These are phyloP conservation scores for Aspergillus aculeatinus DNA, from an alignment of 2,329 filamentous ascomycete genomes.

Conservation along the genomic window DNA sequence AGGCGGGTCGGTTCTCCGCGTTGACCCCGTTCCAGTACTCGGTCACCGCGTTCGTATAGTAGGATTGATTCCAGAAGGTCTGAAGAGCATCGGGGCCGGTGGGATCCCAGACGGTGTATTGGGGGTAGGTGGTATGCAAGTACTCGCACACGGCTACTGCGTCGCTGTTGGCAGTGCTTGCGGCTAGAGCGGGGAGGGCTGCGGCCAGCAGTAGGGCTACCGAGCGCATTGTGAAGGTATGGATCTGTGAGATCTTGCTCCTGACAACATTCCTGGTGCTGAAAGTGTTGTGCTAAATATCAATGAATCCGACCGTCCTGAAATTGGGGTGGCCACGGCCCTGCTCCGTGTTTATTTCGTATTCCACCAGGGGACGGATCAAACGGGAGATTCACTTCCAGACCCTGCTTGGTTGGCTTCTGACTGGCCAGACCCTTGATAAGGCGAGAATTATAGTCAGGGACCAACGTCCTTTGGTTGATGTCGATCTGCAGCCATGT, in stretches of 20 bases:
- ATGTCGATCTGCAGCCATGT: not conserved
- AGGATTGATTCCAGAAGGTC: slow-evolving; percentile 6
- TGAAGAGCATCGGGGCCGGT: not conserved
- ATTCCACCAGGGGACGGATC: not conserved
- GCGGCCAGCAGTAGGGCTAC: not conserved
- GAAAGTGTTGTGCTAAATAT: not conserved
- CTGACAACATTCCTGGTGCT: not conserved
- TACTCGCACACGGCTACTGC: slow-evolving; percentile 1
- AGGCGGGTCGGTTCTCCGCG: slow-evolving; percentile 10
- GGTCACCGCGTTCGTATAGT: slow-evolving; percentile 2
- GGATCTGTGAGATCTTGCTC: not conserved
- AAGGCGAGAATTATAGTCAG: not conserved
- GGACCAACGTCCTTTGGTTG: not conserved
- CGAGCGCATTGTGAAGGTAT: not conserved
- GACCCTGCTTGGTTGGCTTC: not conserved
- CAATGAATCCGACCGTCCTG: not conserved
- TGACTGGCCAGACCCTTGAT: no score
- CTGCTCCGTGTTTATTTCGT: not conserved
- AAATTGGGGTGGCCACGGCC: not conserved
- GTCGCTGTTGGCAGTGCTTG: not conserved
- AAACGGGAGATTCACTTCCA: not conserved
- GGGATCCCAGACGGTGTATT: slow-evolving; percentile 6
- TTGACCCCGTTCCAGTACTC: slow-evolving; percentile 17
- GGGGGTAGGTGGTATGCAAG: not conserved
- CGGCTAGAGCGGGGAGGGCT: not conserved